These are phyloP conservation scores for Vanilla planifolia DNA, from an alignment of 106 monocot species.

Conservation along the genomic window DNA sequence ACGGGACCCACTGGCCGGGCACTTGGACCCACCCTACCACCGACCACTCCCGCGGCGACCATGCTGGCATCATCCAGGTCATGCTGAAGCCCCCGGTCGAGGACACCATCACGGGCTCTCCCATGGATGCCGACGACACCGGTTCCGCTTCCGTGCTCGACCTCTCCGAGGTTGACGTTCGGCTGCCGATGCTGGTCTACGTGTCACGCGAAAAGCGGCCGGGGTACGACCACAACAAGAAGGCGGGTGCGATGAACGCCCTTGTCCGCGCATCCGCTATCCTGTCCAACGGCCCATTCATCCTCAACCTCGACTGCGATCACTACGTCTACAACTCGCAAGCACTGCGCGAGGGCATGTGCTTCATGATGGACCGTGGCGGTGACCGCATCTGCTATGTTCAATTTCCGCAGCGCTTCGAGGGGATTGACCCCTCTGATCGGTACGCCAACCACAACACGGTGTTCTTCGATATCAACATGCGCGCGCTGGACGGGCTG, in stretches of 20 bases:
- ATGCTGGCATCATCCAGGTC: conserved; percentile 55
- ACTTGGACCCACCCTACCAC: conserved; percentile 27
- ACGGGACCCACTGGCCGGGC: conserved; percentile 24
- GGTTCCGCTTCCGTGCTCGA: conserved; percentile 8
- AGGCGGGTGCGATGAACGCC: conserved; percentile 35
- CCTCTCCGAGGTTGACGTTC: conserved; percentile 9
- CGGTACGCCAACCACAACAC: conserved; percentile 64
- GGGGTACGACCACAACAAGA: conserved; percentile 33
- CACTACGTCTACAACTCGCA: conserved; percentile 15
- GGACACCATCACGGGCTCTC: conserved; percentile 5
- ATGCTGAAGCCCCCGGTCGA: conserved; percentile 32
- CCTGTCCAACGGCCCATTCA: conserved; percentile 31
- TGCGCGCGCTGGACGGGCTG: conserved; percentile 48
- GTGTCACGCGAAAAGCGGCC: conserved; percentile 32
- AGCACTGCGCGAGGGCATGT: conserved; percentile 14
- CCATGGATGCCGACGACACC: neutral
- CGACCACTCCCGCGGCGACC: conserved; percentile 44
- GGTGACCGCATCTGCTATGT: conserved; percentile 55
- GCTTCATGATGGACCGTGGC: conserved; percentile 63
- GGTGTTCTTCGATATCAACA: conserved; percentile 62
- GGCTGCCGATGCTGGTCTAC: conserved; percentile 28
- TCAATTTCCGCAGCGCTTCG: conserved; percentile 62
- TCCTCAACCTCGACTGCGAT: conserved; percentile 16
- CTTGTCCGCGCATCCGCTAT: conserved; percentile 35
- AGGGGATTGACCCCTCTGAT: conserved; percentile 61